These are phyloP conservation scores for Cladosporium sp. DNA, from an alignment of 2,329 filamentous ascomycete genomes.

Conservation along the genomic window DNA sequence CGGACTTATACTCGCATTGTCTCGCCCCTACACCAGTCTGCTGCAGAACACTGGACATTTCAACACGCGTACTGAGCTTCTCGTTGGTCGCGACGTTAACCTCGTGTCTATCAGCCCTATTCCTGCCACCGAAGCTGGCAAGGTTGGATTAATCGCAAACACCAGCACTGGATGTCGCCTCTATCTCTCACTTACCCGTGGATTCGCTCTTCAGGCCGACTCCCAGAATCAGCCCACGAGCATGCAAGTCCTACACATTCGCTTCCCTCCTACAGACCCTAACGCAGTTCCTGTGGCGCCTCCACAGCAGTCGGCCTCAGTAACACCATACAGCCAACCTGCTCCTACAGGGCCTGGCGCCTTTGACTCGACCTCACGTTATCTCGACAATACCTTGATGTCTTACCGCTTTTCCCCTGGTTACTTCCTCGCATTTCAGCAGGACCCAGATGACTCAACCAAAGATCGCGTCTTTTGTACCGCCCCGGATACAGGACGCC, in stretches of 20 bases:
- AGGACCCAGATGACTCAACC: slow-evolving; percentile 38
- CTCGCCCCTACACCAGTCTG: slow-evolving; percentile 49
- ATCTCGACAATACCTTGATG: slow-evolving; percentile 33
- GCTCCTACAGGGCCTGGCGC: slow-evolving; percentile 9
- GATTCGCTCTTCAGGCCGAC: slow-evolving; percentile 56
- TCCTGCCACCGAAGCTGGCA: slow-evolving; percentile 69
- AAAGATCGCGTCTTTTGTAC: slow-evolving; percentile 71
- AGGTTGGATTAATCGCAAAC: slow-evolving; percentile 82
- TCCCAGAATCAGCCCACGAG: slow-evolving; percentile 72
- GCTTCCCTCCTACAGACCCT: slow-evolving; percentile 67
- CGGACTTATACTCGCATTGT: slow-evolving; percentile 51
- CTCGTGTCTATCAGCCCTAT: slow-evolving; percentile 87
- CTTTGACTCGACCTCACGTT: slow-evolving; percentile 31
- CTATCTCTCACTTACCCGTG: slow-evolving; percentile 84
- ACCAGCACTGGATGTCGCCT: slow-evolving; percentile 87
- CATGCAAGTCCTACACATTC: slow-evolving; percentile 97
- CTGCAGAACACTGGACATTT: slow-evolving; percentile 78
- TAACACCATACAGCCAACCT: slow-evolving; percentile 19
- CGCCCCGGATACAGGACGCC: slow-evolving; percentile 81
- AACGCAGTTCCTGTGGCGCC: slow-evolving; percentile 16
- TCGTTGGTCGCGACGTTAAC: slow-evolving; percentile 59
- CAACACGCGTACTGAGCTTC: slow-evolving; percentile 65
- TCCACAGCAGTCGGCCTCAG: slow-evolving; percentile 18
- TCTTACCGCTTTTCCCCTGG: slow-evolving; percentile 68
- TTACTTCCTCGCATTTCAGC: slow-evolving; percentile 82